Evolutionary conservation across 345 rosid species (phyloP), one percentile per base, ranked within the genome.

Genomic region (Salix koriyanagi): DNA sequence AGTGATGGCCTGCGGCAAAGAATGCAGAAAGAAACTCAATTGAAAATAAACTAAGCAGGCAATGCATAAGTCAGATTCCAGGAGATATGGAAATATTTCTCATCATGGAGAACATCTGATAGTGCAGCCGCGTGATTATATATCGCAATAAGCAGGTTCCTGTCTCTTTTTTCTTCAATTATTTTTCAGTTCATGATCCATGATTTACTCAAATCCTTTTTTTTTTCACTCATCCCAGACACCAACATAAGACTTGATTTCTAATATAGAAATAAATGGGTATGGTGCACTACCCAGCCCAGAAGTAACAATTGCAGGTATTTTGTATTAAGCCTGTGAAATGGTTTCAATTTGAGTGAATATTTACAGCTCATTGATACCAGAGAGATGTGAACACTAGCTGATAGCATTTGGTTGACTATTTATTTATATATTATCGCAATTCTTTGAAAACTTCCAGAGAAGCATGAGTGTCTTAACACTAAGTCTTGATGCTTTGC

Each of bases 1-100:
- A 54, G 81, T 73, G 50, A 73, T 67, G 19, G 81, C 77, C 77
- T 73, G 74, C 23, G 46, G 46, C 46, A 42, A 42, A 58, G 75
- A 70, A 58, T 1, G 9, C 5, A 16, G n/a, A 44, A 3, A 70
- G 41, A 70, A 25, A 18, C 11, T 61, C 26, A 72, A 71, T 25
- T 5, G 46, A 34, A 37, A 71, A 23, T 46, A 77, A 16, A 26
- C 37, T 25, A 39, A 39, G 30, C 15, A 58, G 39, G 30, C 23
- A 23, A 8, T 8, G 25, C 26, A 42, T 42, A 42, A 42, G 46
- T 42, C 46, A 42, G 46, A 42, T 2, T 41, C 10, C 44, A 41
- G 44, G 44, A 41, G 44, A 41, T 41, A 11, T 41, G 12, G 13
- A 41, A 41, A 41, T 41, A 41, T 41, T 41, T 41, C 13, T 41